Conservation (phyloP, 345 rosid species). For the Eucalyptus curtisii region DNA sequence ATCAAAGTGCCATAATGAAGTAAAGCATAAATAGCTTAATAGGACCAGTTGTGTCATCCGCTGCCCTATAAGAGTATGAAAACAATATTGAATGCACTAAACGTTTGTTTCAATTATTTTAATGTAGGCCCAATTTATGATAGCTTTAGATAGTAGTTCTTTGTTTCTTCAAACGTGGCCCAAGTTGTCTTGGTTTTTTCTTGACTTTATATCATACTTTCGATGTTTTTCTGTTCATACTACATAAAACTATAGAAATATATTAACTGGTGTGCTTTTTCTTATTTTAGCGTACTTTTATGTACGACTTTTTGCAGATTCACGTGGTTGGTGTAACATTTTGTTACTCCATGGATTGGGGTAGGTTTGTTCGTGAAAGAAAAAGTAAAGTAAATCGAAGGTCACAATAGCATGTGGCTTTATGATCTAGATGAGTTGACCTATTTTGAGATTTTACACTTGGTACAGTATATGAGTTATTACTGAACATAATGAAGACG, state of each 20-base stretch:
- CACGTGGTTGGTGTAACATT: background rate
- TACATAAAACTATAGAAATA: background rate
- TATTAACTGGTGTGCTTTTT: fast-evolving
- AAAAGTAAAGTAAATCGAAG: background rate
- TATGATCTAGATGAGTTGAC: background rate
- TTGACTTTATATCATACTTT: background rate
- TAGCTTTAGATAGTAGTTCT: background rate
- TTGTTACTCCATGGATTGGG: background rate
- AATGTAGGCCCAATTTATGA: background rate
- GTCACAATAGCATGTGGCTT: background rate
- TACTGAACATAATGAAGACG: no score
- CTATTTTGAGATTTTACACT: background rate
- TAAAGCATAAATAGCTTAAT: background rate
- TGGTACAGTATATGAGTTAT: fast-evolving
- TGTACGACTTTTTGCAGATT: background rate
- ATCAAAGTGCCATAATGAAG: background rate
- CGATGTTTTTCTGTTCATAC: background rate
- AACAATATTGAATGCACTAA: background rate
- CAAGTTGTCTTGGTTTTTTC: background rate
- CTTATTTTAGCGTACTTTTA: background rate
- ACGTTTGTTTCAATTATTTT: background rate
- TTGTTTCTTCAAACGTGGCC: background rate
- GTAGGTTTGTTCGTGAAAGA: background rate
- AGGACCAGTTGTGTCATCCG: background rate
- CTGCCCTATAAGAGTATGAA: fast-evolving